Conservation (phyloP, 331 rosid species). For the Pyracantha coccinea region DNA sequence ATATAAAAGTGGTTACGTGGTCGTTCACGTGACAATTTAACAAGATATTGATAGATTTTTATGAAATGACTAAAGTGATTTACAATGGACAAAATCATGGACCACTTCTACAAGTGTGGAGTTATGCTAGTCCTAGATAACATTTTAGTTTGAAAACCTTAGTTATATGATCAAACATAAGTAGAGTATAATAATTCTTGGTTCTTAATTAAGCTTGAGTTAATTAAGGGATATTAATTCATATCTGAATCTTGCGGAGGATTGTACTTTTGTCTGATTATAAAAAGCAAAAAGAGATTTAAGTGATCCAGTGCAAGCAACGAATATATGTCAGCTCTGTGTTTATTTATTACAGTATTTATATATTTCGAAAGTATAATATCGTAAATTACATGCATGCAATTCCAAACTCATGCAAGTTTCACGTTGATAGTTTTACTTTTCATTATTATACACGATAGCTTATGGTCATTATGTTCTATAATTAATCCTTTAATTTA, state of each 20-base stretch:
- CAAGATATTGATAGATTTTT: too few species aligned
- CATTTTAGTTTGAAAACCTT: background rate
- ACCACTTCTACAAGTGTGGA: too few species aligned
- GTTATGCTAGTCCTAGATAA: too few species aligned
- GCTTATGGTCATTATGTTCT: background rate
- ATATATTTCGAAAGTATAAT: too few species aligned
- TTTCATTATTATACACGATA: background rate
- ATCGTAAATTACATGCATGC: slow-evolving; percentile 11
- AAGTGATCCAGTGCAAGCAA: background rate
- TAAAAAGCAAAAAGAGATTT: slow-evolving; percentile 8
- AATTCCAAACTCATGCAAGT: slow-evolving; percentile 53
- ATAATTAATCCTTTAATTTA: background rate
- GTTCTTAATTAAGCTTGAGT: slow-evolving; percentile 2
- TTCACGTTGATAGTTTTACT: slow-evolving; percentile 23
- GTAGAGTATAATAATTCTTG: background rate
- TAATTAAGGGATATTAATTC: slow-evolving; percentile 5
- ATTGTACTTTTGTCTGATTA: slow-evolving; percentile 64
- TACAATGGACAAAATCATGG: too few species aligned
- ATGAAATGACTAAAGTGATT: too few species aligned
- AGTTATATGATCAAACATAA: background rate
- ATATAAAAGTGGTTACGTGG: rapidly evolving
- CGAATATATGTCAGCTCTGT: slow-evolving; percentile 48
- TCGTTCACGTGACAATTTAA: too few species aligned
- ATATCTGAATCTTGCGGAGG: slow-evolving; percentile 9
- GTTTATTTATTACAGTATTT: background rate